Base-by-base conservation (phyloP, 1,284 basidiomycete species). In the Nidula niveotomentosa region DNA sequence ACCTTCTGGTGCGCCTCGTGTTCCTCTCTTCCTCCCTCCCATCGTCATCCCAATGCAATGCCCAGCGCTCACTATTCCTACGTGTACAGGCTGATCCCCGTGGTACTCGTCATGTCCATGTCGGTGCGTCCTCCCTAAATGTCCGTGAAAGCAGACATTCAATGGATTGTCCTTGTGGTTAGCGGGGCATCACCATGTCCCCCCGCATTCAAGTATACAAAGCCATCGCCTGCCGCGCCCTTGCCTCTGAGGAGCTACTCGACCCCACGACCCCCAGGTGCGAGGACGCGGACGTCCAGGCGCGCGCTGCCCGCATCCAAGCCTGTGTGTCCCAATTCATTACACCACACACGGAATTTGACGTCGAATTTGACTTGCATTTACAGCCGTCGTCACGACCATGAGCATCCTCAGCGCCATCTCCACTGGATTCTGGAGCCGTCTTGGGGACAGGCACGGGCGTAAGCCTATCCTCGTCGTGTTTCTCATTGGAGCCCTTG, bases 361-460 rank as follows among this genome's bases (percentile, higher is more conserved):
- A 23, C 49, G 45, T 57, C 18, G 45, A 48, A 34, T 36, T 49
- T 56, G 35, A 34, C 52, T 55, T 59, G 52, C 46, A 56, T 49
- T 54, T 49, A 46, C 58, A 75, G 79, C 76, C 37, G 74, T 81
- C 34, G 75, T 76, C 17, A 80, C 77, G 0, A 69, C 70, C 2
- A 80, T 80, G 77, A 79, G 76, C 55, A 65, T 76, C 12, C 67
- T 81, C 23, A 80, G 78, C 57, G 77, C 78, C 3, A 66, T 79
- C 44, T 75, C 75, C 3, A 81, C 79, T n/a, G 78, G 78, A 3
- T 78, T 76, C 61, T 79, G 79, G 73, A 79, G 77, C 58, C 70
- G 75, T 39, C 66, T 76, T 46, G 77, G 79, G 23, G 79, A 81
- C 59, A 62, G 68, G 2, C 70, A 76, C 59, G 79, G 79, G 8